phyloP scores from a whole-genome alignment of 2,329 filamentous ascomycete species.

The Microascus cirrosus region DNA sequence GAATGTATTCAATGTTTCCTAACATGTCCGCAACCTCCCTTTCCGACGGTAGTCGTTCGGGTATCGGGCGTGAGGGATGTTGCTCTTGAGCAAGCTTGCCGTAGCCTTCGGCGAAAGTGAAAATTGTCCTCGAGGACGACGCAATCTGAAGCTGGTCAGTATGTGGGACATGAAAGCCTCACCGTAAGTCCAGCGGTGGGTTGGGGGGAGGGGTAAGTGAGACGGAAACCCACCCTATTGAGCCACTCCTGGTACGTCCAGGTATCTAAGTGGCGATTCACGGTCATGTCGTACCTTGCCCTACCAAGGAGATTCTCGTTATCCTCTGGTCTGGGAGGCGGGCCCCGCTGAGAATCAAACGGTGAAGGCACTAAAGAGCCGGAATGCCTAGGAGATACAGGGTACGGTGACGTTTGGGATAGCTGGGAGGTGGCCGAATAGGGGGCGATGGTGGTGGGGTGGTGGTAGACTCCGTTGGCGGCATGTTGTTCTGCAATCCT shows the following conservation, averaged over 20 bases:
- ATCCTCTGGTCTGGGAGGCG: constrained; percentile 33
- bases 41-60: constrained; percentile 42
- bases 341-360: constrained; percentile 33
- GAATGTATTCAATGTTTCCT: constrained; percentile 38
- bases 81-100: constrained; percentile 43
- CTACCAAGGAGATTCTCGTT: constrained; percentile 21
- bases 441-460: background rate
- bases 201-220: background rate
- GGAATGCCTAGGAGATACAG: constrained; percentile 38
- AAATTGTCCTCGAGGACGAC: constrained; percentile 38
- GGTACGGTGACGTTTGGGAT: constrained; percentile 29
- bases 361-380: constrained; percentile 28
- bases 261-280: constrained; percentile 37
- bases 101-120: constrained; percentile 46
- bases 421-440: constrained; percentile 12
- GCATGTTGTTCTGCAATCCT: constrained; percentile 23
- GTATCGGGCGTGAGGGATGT: constrained; percentile 39
- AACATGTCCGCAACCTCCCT: constrained; percentile 44
- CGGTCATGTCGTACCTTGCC: constrained; percentile 30
- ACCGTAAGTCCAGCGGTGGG: background rate
- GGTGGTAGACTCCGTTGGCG: constrained; percentile 23
- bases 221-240: constrained; percentile 28
- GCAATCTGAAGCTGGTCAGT: constrained; percentile 28
- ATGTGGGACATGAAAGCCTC: background rate
- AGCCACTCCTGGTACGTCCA: constrained; percentile 43